phyloP scores from a whole-genome alignment of 805 yeast species.

The Candida peoriensis region DNA sequence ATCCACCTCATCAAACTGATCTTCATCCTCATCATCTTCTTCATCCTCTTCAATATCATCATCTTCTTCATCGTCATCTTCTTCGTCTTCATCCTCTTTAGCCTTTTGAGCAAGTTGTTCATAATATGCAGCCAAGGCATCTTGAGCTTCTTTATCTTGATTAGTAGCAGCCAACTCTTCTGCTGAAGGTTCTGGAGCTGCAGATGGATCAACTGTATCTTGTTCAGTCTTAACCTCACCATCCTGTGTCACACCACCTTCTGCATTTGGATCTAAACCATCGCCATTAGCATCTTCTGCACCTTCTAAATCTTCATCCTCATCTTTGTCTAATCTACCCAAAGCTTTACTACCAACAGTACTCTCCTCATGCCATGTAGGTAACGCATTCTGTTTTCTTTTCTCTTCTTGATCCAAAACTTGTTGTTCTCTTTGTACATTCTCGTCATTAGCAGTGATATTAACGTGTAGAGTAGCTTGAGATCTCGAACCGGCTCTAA shows the following conservation, averaged over 20 bases:
- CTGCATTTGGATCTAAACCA: slow-evolving; percentile 16
- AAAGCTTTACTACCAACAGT: slow-evolving; percentile 74
- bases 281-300: slow-evolving; percentile 1
- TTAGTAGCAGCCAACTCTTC: slow-evolving; percentile 14
- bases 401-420: slow-evolving; percentile 63
- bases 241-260: slow-evolving; percentile 12
- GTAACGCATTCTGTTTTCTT: slow-evolving; percentile 89
- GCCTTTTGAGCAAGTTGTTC: slow-evolving; percentile 25
- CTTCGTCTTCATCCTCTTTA: slow-evolving; percentile 22
- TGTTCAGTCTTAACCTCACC: slow-evolving; percentile 16
- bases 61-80: slow-evolving; percentile 20
- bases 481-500: slow-evolving; percentile 53
- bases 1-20: slow-evolving; percentile 42
- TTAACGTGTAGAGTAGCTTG: slow-evolving; percentile 88
- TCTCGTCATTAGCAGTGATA: slow-evolving; percentile 81
- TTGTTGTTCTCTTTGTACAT: slow-evolving; percentile 57
- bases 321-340: slow-evolving; percentile 52
- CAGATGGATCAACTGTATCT: slow-evolving; percentile 1
- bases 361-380: slow-evolving; percentile 91
- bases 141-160: slow-evolving; percentile 20
- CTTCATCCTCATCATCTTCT: slow-evolving; percentile 50
- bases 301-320: slow-evolving; percentile 36
- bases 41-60: slow-evolving; percentile 42
- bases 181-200: slow-evolving; percentile 8
- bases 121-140: slow-evolving; percentile 23